These are phyloP conservation scores for Trametes coccinea DNA, from an alignment of 768 basidiomycete species.

Conservation along the genomic window DNA sequence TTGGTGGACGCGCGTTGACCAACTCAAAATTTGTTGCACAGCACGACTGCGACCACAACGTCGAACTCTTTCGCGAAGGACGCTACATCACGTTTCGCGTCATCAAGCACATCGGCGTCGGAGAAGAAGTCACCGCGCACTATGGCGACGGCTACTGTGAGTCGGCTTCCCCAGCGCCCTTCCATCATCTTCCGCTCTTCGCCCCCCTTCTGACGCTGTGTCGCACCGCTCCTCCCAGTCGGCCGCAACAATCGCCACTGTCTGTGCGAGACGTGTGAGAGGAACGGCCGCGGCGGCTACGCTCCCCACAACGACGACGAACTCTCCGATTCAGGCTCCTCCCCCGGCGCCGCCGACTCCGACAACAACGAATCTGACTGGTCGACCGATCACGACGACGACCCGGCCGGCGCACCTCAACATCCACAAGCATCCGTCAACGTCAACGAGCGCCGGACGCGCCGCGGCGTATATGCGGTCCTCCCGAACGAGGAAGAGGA, in stretches of 20 bases:
- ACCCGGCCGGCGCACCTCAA: background rate
- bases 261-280: slow-evolving; percentile 86
- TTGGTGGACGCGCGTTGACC: slow-evolving; percentile 1
- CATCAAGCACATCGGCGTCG: slow-evolving; percentile 71
- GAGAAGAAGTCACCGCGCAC: slow-evolving; percentile 88
- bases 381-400: slow-evolving; percentile 32
- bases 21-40: slow-evolving; percentile 32
- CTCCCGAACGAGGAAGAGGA: slow-evolving; percentile 56
- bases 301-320: slow-evolving; percentile 55
- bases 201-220: slow-evolving; percentile 21
- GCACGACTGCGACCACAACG: slow-evolving; percentile 92
- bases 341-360: slow-evolving; percentile 45
- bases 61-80: slow-evolving; percentile 85
- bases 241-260: slow-evolving; percentile 73
- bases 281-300: slow-evolving; percentile 73
- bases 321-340: slow-evolving; percentile 37
- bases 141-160: slow-evolving; percentile 90
- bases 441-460: slow-evolving; percentile 77
- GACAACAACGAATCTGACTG: slow-evolving; percentile 28
- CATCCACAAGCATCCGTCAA: slow-evolving; percentile 44
- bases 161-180: slow-evolving; percentile 34
- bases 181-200: slow-evolving; percentile 7
- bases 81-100: slow-evolving; percentile 88
- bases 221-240: slow-evolving; percentile 41
- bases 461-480: slow-evolving; percentile 80